Conservation (phyloP, 108 stramenopile genomes). For the Licmophora abbreviata region DNA sequence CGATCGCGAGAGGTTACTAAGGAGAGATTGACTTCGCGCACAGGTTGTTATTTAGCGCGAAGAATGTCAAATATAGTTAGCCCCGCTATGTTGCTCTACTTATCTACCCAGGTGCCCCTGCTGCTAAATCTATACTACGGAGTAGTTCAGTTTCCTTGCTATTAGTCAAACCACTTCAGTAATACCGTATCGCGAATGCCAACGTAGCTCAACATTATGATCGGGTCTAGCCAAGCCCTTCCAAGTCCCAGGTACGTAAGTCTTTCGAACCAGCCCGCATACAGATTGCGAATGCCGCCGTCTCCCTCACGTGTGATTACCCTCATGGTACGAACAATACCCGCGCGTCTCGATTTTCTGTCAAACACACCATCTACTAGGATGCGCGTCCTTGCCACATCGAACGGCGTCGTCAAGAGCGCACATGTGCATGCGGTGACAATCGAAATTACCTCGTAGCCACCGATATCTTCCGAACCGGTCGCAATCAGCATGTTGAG, state of each 20-base stretch:
- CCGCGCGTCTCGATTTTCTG: neutral
- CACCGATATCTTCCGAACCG: conserved; percentile 46
- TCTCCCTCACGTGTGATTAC: conserved; percentile 52
- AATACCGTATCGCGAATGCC: conserved; percentile 72
- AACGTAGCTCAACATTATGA: conserved; percentile 64
- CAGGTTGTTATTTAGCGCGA: too few species aligned
- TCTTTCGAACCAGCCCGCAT: conserved; percentile 75
- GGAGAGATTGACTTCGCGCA: too few species aligned
- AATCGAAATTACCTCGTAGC: conserved; percentile 57
- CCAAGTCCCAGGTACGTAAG: conserved; percentile 68
- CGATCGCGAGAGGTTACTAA: too few species aligned
- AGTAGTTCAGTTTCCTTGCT: neutral
- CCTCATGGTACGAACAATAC: conserved; percentile 6
- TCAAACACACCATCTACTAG: conserved; percentile 42
- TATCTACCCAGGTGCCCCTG: too few species aligned
- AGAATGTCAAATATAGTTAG: too few species aligned
- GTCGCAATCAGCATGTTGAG: conserved; percentile 52
- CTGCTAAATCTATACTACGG: too few species aligned
- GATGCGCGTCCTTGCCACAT: conserved; percentile 74
- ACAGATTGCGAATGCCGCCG: conserved; percentile 64
- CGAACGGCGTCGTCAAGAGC: conserved; percentile 79
- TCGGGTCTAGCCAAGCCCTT: conserved; percentile 77
- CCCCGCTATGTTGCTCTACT: too few species aligned
- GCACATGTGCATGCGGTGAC: conserved; percentile 52
- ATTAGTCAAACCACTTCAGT: conserved; percentile 52